Evolutionary conservation across 73 alveolate species (phyloP), one percentile per base, ranked within the genome.

Genomic region (Tetrahymena thermophila): DNA sequence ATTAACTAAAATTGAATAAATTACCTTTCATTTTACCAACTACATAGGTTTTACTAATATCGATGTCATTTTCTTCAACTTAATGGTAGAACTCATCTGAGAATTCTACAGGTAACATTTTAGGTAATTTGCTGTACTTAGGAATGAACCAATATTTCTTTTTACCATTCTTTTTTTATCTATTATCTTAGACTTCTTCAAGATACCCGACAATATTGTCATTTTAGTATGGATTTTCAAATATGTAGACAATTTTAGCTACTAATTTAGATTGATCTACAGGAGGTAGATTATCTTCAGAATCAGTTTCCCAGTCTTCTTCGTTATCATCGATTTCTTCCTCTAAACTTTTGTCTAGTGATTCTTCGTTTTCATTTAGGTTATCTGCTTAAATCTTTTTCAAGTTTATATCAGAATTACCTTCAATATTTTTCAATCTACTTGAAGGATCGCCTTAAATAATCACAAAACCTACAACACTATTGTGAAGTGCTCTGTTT

Each of bases 401-500:
- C 34, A 85, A 25, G 19, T 84, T 94, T 0, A 34, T n/a, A 16
- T 94, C 96, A 38, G 94, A 57, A 31, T 94, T 71, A 37, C 93
- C 93, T 83, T 25, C 55, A 84, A 40, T 37, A 38, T 94, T 83
- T 89, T 50, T 43, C 35, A 50, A 71, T 71, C 89, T 71, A 71
- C 89, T 71, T 71, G 89, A 71, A 71, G 89, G 89, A 71, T 71
- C 89, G 17, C 89, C 50, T 50, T 85, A 42, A 25, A 50, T 95
- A 34, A 95, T 93, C 15, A 10, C 42, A 31, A 95, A 85, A 35
- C 84, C 95, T 31, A 95, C 97, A n/a, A 95, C 85, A 44, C 95
- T 31, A 28, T 94, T 94, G 43, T 95, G 97, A 50, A 95, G 94
- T 95, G 97, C 97, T 89, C 97, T 85, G 89, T 95, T 95, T 50